A percentile compares a stretch with the other conserved stretches of the same genome.
Conservation (phyloP, 2,329 filamentous ascomycete species). For the Zasmidium cellare region DNA sequence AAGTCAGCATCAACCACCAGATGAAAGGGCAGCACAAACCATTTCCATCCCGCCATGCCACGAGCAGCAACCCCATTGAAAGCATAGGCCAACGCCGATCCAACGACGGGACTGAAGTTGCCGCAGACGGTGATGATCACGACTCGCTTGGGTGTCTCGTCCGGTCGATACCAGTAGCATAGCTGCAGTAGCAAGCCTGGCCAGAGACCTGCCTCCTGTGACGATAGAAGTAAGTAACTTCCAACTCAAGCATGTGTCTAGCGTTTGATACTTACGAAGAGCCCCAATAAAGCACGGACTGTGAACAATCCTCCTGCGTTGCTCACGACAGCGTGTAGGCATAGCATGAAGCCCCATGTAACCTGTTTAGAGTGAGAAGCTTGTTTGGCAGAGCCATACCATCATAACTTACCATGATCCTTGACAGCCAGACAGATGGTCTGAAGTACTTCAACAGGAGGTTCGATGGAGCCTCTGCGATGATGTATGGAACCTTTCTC, state of each 20-base stretch:
- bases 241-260: no score
- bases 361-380: background rate
- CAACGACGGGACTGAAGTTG: slow-evolving; percentile 44
- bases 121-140: slow-evolving; percentile 32
- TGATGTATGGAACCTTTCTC: slow-evolving; percentile 14
- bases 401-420: slow-evolving; percentile 10
- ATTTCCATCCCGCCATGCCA: background rate
- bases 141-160: slow-evolving; percentile 40
- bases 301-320: background rate
- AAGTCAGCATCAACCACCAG: background rate
- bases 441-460: slow-evolving; percentile 14
- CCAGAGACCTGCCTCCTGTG: slow-evolving; percentile 13
- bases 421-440: slow-evolving; percentile 12
- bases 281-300: no score
- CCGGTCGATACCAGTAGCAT: slow-evolving; percentile 49
- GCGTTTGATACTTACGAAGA: background rate
- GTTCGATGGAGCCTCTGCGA: slow-evolving; percentile 16
- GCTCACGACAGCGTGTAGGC: slow-evolving; percentile 4
- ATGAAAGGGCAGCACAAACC: background rate
- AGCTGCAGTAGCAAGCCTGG: slow-evolving; percentile 11
- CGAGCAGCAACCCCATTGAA: slow-evolving; percentile 29
- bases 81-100: slow-evolving; percentile 46
- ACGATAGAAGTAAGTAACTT: no score
- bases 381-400: no score
- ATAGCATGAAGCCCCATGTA: slow-evolving; percentile 10